Conservation (phyloP, 805 yeast species). For the Saturnispora besseyi region DNA sequence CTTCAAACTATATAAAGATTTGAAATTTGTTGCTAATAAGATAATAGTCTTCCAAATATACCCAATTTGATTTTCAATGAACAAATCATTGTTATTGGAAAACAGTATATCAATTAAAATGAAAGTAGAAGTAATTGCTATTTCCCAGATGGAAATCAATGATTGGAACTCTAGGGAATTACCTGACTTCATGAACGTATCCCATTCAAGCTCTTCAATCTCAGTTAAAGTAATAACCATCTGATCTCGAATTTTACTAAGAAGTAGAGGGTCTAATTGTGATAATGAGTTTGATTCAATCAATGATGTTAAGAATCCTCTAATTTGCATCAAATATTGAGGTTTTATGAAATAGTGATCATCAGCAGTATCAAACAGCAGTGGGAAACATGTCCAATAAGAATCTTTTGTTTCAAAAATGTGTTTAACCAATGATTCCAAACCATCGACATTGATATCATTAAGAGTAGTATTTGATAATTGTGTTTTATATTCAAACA, state of each 20-base stretch:
- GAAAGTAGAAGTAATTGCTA: not conserved
- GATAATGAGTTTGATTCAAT: not conserved
- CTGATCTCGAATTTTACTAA: not conserved
- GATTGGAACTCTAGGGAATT: constrained; percentile 1
- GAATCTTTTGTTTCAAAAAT: not conserved
- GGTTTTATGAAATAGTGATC: not conserved
- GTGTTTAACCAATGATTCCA: not conserved
- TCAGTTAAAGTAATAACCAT: not conserved
- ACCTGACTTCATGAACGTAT: not conserved
- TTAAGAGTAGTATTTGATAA: not conserved
- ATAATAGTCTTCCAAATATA: not conserved
- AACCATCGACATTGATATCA: not conserved
- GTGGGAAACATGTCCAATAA: not conserved
- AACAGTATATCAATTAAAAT: not conserved
- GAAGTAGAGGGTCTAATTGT: not conserved
- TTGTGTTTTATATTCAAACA: not conserved
- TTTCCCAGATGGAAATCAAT: constrained; percentile 1
- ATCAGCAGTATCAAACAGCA: not conserved
- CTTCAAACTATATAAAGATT: not conserved
- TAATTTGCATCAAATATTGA: constrained; percentile 1
- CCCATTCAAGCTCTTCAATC: constrained; percentile 4
- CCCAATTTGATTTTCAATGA: constrained; percentile 2
- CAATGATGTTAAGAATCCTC: not conserved
- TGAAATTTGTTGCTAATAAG: not conserved
- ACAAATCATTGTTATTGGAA: not conserved